These are phyloP conservation scores for Marchantia polymorpha DNA, from an alignment of 225 moss, liverwort and hornwort species.

Conservation along the genomic window DNA sequence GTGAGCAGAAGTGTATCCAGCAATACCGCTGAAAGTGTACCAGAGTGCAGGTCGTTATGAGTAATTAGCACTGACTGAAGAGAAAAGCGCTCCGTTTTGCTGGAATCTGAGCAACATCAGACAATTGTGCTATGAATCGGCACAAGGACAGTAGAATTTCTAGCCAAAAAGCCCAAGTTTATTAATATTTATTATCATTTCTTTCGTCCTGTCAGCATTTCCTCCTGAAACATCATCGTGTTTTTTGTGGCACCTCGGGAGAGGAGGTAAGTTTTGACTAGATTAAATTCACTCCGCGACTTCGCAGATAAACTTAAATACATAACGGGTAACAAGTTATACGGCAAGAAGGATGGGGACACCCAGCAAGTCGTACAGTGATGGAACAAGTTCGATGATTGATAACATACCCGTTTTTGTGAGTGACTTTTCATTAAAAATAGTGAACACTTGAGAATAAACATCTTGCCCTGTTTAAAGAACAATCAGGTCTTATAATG, in stretches of 20 bases:
- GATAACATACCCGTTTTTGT: background rate
- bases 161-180: background rate
- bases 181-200: background rate
- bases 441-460: background rate
- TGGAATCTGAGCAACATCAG: constrained; percentile 6
- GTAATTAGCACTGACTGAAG: background rate
- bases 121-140: no score
- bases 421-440: background rate
- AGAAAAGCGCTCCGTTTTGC: background rate
- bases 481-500: background rate
- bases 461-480: background rate
- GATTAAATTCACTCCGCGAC: no score
- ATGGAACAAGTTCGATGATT: no score
- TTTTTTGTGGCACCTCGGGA: background rate
- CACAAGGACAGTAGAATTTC: background rate
- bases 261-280: background rate
- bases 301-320: no score
- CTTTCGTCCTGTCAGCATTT: background rate
- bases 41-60: background rate
- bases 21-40: background rate
- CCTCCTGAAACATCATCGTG: background rate
- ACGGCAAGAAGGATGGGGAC: no score
- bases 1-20: background rate
- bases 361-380: no score
- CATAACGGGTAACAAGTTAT: no score